phyloP scores from a whole-genome alignment of 148 eudicot genomes.

The Drosera capensis region DNA sequence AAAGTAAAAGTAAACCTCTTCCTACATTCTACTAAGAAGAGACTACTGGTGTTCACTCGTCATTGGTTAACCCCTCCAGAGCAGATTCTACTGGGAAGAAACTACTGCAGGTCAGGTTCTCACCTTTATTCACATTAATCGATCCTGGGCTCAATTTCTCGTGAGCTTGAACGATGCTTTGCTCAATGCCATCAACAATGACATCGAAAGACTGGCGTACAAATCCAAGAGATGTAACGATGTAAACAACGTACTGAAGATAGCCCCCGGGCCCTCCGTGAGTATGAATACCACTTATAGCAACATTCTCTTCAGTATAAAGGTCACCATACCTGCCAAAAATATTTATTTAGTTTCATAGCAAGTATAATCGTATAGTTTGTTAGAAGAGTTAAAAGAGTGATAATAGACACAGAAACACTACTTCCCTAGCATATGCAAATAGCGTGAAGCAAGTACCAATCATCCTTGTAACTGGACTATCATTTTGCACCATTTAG shows the following conservation, averaged over 20 bases:
- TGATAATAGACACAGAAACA: not conserved
- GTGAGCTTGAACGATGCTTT: conserved; percentile 77
- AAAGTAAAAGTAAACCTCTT: too few relatives aligned
- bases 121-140: conserved; percentile 72
- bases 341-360: not conserved
- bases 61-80: too few relatives aligned
- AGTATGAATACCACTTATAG: conserved; percentile 93
- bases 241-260: conserved; percentile 83
- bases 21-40: too few relatives aligned
- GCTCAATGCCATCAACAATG: conserved; percentile 80
- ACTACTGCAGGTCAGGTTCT: not conserved
- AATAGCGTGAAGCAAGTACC: not conserved
- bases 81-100: too few relatives aligned
- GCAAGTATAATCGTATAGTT: not conserved
- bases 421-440: not conserved
- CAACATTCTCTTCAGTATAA: conserved; percentile 83
- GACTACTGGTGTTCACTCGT: too few relatives aligned
- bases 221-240: conserved; percentile 87
- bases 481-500: not conserved
- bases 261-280: conserved; percentile 99
- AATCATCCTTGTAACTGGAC: not conserved
- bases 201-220: conserved; percentile 89
- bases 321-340: conserved; percentile 72
- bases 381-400: not conserved
- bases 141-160: conserved; percentile 84